phyloP scores from a whole-genome alignment of 176 grass and related monocot species.

The Aechmea fasciata region DNA sequence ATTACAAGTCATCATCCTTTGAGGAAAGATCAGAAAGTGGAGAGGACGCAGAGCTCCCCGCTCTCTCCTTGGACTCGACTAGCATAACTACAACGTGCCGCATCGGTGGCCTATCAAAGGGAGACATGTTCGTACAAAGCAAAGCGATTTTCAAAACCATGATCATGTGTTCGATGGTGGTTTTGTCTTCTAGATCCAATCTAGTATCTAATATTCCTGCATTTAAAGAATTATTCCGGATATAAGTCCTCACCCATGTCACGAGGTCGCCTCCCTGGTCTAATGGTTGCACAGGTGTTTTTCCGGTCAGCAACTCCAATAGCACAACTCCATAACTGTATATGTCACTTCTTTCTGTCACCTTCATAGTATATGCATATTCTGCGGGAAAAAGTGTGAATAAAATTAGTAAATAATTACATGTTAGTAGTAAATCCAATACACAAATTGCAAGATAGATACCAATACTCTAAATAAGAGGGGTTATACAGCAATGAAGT shows the following conservation, averaged over 20 bases:
- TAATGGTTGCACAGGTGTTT: constrained; percentile 74
- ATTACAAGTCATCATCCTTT: constrained; percentile 38
- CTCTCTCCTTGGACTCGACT: constrained; percentile 79
- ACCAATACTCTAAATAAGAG: neutral
- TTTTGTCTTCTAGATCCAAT: constrained; percentile 56
- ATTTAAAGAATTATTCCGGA: constrained; percentile 64
- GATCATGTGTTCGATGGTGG: constrained; percentile 66
- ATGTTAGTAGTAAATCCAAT: neutral
- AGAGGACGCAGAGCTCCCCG: constrained; percentile 46
- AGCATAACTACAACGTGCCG: constrained; percentile 95
- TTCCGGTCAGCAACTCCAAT: constrained; percentile 83
- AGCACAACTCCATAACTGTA: constrained; percentile 95
- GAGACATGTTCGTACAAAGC: constrained; percentile 81
- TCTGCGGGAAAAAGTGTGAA: constrained; percentile 37
- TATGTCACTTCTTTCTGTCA: constrained; percentile 88
- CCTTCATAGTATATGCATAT: constrained; percentile 99
- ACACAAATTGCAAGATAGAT: neutral
- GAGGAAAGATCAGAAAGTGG: constrained; percentile 63
- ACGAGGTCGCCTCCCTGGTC: constrained; percentile 91
- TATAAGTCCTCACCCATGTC: constrained; percentile 86
- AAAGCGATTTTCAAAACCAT: constrained; percentile 88
- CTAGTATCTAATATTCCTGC: constrained; percentile 58
- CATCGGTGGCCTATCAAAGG: constrained; percentile 81
- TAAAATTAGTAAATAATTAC: constrained; percentile 3
- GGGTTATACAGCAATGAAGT: neutral